Conservation (phyloP, 306 rosid species). For the Prunus salicina region DNA sequence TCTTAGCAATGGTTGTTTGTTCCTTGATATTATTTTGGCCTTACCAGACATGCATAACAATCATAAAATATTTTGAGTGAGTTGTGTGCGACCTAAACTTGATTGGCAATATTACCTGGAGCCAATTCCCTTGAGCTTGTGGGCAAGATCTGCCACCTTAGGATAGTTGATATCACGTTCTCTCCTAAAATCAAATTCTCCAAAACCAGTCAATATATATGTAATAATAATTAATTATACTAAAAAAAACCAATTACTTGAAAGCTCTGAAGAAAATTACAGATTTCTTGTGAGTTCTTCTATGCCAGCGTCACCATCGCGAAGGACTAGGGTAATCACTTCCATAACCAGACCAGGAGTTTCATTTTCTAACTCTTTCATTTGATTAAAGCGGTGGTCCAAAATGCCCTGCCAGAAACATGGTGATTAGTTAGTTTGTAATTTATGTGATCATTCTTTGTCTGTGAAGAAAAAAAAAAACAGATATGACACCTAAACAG, state of each 20-base stretch:
- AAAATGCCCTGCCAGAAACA: slow-evolving; percentile 11
- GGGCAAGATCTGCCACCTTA: background rate
- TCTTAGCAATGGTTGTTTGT: background rate
- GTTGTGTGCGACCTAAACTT: background rate
- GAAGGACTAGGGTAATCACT: background rate
- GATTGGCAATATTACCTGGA: background rate
- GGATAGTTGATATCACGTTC: background rate
- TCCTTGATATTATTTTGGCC: background rate
- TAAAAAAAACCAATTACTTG: background rate
- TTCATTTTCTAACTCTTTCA: background rate
- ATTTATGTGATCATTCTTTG: background rate
- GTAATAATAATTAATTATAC: background rate
- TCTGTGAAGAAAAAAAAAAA: background rate
- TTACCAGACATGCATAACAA: background rate
- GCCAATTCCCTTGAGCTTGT: background rate
- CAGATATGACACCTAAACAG: background rate
- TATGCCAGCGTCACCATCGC: background rate
- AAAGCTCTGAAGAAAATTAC: background rate
- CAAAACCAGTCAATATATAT: background rate
- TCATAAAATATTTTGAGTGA: background rate
- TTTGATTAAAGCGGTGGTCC: background rate
- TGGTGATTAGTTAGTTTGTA: background rate
- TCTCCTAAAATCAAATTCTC: background rate
- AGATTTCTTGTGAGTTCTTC: background rate
- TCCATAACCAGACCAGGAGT: background rate